Evolutionary conservation across 441 rosid genomes (phyloP).

Genomic region (Isatis lusitanica): DNA sequence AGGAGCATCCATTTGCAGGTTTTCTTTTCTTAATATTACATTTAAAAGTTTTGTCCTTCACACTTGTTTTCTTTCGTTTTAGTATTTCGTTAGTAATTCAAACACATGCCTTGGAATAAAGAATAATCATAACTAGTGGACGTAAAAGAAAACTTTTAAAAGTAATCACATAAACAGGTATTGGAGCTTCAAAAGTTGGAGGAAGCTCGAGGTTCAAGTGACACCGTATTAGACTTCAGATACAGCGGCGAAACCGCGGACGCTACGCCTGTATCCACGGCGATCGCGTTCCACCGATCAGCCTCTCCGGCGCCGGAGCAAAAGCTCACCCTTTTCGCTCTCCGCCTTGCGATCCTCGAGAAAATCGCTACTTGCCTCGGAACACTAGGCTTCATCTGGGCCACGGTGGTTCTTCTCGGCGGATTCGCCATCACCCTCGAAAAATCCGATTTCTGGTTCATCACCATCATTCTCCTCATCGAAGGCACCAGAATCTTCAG

Average conservation of each 20-base stretch:
- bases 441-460: slow-evolving; percentile 80
- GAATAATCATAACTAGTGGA: too few relatives aligned
- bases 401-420: slow-evolving; percentile 91
- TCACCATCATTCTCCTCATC: slow-evolving; percentile 74
- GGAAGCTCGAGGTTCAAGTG: slow-evolving; percentile 49
- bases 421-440: slow-evolving; percentile 91
- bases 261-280: slow-evolving; percentile 38
- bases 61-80: background rate
- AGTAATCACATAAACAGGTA: slow-evolving; percentile 15
- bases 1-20: slow-evolving; percentile 56
- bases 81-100: background rate
- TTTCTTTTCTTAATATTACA: slow-evolving; percentile 1
- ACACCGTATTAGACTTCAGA: slow-evolving; percentile 59
- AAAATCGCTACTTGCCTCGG: slow-evolving; percentile 87
- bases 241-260: slow-evolving; percentile 47
- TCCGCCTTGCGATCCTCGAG: slow-evolving; percentile 79
- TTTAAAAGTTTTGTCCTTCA: background rate
- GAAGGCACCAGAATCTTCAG: slow-evolving; percentile 91
- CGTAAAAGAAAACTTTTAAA: too few relatives aligned
- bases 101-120: too few relatives aligned
- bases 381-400: slow-evolving; percentile 93
- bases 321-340: slow-evolving; percentile 84
- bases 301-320: slow-evolving; percentile 66
- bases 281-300: slow-evolving; percentile 22
- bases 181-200: slow-evolving; percentile 49